Base-by-base conservation (phyloP, 495 filamentous ascomycete genomes). In the Wilcoxina mikolae region DNA sequence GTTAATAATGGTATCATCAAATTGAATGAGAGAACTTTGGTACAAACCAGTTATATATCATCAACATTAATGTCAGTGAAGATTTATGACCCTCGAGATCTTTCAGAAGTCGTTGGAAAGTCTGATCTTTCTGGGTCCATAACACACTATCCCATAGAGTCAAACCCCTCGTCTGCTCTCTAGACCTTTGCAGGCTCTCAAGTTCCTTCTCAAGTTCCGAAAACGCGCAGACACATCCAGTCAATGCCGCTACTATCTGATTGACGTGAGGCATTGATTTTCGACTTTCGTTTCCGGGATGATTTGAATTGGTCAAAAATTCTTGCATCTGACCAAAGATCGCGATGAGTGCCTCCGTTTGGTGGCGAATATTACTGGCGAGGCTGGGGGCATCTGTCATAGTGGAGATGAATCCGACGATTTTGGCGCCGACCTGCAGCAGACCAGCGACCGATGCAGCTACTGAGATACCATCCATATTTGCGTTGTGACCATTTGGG, bases 391-490 rank as follows among this genome's bases (percentile, higher is more conserved):
- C 48, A 20, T 25, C 12, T 4, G 5, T 31, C 18, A 47, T 15
- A 5, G 2, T 27, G 7, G 18, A 33, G 2, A 54, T 26, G 11
- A 58, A 49, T 3, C 28, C 12, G 24, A 45, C 18, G n/a, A 58
- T 31, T 42, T 55, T 28, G 5, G 9, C 44, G 4, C 18, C 17
- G 3, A 27, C 43, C 15, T 18, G 27, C 7, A 41, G 23, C n/a
- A 58, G 15, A 4, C 56, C 51, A 20, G 33, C 24, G 7, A 55
- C 17, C 20, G 56, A 55, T 9, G 56, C 51, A 15, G 52, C 17
- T 7, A 58, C 42, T 10, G 56, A 50, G 23, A 58, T 51, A 9
- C 43, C 51, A 25, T 58, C 43, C 56, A 58, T 58, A 3, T 5
- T 45, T n/a, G 42, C 17, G 33, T 38, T 17, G 9, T 38, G 9